Base-by-base conservation (phyloP, 2,329 filamentous ascomycete genomes). In the Microcyclospora tardicrescens region DNA sequence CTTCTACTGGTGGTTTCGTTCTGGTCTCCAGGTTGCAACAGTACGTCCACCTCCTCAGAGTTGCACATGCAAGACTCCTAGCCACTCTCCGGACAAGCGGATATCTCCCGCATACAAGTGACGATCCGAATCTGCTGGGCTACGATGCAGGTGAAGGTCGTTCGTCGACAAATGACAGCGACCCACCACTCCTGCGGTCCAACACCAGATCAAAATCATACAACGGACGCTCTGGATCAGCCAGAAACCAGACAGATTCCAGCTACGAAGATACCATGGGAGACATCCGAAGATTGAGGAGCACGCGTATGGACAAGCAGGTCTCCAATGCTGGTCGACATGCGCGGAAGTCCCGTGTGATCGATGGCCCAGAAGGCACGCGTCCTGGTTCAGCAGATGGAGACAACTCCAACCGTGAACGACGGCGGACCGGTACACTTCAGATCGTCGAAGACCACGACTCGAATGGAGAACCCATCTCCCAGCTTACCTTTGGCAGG, bases 251-350 rank as follows among this genome's bases (percentile, higher is more conserved):
- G 40, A 33, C 35, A 30, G 58, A 79, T 52, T 84, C 82, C 37
- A 85, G 83, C 19, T 91, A 96, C 57, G 89, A 96, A 65, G 93
- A 87, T 63, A 94, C 89, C 34, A 79, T 98, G 50, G 93, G 91
- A 49, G 91, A 98, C 62, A 91, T 98, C 57, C 80, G 86, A 53
- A 76, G 91, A 45, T 65, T 98, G 42, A 79, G 89, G 48, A 96
- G 91, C 44, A 96, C 89, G 15, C 79, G 91, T 24, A 80, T 96
- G 56, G 89, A 98, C 55, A 89, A 93, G 56, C 85, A 93, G 53
- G 66, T 98, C 33, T 96, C 89, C 28, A 93, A 85, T 15, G 95
- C 86, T 36, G 86, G 89, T 59, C 83, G 84, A 57, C 91, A 87
- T 53, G 84, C 89, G 35, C 75, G 91, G 49, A 85, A 84, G 16